phyloP scores from a whole-genome alignment of 192 early-diverging fungal genomes.

The Umbelopsis sp. region DNA sequence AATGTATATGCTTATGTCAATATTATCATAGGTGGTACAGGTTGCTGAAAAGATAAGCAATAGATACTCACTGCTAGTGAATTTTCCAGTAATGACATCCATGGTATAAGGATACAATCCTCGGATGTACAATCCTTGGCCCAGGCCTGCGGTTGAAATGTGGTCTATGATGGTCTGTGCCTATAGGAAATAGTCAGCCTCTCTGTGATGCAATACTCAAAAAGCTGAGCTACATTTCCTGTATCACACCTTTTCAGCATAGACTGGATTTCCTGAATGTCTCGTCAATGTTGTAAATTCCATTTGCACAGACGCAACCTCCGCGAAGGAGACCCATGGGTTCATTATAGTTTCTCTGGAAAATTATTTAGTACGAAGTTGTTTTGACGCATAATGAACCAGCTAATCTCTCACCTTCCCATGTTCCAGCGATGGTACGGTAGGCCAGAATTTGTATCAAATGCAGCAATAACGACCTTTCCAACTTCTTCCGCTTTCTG shows the following conservation, averaged over 20 bases:
- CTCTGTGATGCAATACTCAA: not conserved
- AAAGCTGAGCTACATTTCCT: too few species aligned
- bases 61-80: slow-evolving; percentile 27
- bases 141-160: not conserved
- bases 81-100: slow-evolving; percentile 33
- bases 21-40: not conserved
- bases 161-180: slow-evolving; percentile 5
- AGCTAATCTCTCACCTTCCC: slow-evolving; percentile 2
- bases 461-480: slow-evolving; percentile 64
- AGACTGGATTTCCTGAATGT: slow-evolving; percentile 68
- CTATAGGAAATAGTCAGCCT: not conserved
- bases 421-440: slow-evolving; percentile 62
- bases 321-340: slow-evolving; percentile 37
- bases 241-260: slow-evolving; percentile 52
- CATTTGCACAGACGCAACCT: slow-evolving; percentile 75
- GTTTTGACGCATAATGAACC: too few species aligned
- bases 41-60: not conserved
- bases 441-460: slow-evolving; percentile 64
- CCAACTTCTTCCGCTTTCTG: slow-evolving; percentile 72
- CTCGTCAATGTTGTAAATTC: slow-evolving; percentile 82
- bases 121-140: slow-evolving; percentile 38
- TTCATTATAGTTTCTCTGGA: not conserved
- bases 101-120: slow-evolving; percentile 65
- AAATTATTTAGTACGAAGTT: not conserved
- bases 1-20: not conserved